Conservation (phyloP, 768 basidiomycete species). For the Pleurotus cornucopiae region DNA sequence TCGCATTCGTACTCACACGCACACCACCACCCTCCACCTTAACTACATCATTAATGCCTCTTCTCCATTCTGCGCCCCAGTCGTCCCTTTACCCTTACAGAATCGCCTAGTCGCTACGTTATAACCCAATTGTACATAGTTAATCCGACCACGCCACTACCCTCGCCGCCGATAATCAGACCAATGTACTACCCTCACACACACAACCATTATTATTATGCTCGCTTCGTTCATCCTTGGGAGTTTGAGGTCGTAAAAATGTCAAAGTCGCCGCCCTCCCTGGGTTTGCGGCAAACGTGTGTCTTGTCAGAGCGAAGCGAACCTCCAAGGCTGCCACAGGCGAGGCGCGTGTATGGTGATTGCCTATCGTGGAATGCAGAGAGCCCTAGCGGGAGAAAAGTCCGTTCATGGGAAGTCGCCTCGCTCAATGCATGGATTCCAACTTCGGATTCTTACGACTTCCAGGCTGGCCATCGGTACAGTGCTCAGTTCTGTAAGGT, state of each 20-base stretch:
- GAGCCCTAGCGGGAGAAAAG: constrained; percentile 6
- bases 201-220: constrained; percentile 1
- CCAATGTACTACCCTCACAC: constrained; percentile 4
- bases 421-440: not conserved
- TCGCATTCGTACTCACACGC: constrained; percentile 20
- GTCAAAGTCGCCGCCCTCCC: constrained; percentile 2
- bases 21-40: constrained; percentile 4
- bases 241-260: not conserved
- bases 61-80: constrained; percentile 7
- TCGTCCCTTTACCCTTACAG: constrained; percentile 7
- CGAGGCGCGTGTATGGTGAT: constrained; percentile 5
- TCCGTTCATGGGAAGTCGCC: constrained; percentile 2
- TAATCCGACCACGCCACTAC: constrained; percentile 9
- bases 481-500: too few relatives aligned
- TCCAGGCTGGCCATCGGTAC: not conserved
- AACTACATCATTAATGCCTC: not conserved
- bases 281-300: constrained; percentile 4
- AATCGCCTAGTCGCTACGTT: constrained; percentile 7
- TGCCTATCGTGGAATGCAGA: constrained; percentile 4
- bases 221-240: constrained; percentile 1
- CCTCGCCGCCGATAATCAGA: constrained; percentile 2
- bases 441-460: not conserved
- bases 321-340: not conserved
- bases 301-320: not conserved
- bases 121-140: constrained; percentile 10